Evolutionary conservation across 208 protist species (phyloP).

Genomic region (Acanthamoeba sp.): DNA sequence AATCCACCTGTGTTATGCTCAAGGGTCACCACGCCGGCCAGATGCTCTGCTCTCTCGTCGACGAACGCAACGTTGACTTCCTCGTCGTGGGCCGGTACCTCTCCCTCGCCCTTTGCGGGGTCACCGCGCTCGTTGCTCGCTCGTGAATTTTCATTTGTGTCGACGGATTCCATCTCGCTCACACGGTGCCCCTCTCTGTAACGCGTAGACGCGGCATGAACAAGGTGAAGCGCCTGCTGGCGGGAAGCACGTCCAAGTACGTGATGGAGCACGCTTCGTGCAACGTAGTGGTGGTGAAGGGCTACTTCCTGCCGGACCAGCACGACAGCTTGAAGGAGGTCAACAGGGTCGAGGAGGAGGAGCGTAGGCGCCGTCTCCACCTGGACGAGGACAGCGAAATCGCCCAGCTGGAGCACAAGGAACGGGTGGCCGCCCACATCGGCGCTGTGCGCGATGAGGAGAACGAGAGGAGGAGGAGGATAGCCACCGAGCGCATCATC

Average conservation of each 20-base stretch:
- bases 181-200: not conserved
- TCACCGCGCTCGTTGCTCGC: not conserved
- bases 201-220: conserved; percentile 15
- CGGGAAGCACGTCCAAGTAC: conserved; percentile 61
- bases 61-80: conserved; percentile 61
- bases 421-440: conserved; percentile 41
- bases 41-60: conserved; percentile 19
- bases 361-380: not conserved
- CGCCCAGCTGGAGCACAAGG: not conserved
- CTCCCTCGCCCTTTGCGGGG: not conserved
- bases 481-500: conserved; percentile 48
- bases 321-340: conserved; percentile 53
- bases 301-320: conserved; percentile 67
- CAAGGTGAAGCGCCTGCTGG: conserved; percentile 56
- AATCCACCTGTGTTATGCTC: conserved; percentile 54
- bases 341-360: conserved; percentile 43
- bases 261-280: conserved; percentile 68
- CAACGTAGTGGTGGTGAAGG: conserved; percentile 75
- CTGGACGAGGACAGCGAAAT: conserved; percentile 9
- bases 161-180: not conserved
- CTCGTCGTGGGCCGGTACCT: conserved; percentile 58
- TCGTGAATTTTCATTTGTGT: not conserved
- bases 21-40: conserved; percentile 56
- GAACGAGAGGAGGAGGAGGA: conserved; percentile 3
- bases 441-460: conserved; percentile 39